Conservation (phyloP, 2,329 filamentous ascomycete species). For the Colletotrichum euphorbiae region DNA sequence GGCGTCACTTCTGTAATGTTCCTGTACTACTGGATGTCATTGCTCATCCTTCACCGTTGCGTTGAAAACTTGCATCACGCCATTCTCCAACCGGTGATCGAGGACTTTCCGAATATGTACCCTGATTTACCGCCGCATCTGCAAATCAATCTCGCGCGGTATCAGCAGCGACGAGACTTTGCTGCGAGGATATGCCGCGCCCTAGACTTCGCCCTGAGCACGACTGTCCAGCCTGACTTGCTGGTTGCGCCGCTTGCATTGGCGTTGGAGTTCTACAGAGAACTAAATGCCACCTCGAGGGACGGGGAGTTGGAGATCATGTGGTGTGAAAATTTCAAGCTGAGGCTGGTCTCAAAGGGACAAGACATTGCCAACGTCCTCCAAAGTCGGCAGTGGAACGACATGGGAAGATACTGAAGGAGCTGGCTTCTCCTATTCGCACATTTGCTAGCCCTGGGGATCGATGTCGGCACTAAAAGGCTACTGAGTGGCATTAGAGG, state of each 20-base stretch:
- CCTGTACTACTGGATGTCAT: constrained; percentile 65
- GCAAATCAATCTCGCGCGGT: constrained; percentile 56
- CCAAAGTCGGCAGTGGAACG: constrained; percentile 53
- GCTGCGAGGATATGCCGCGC: constrained; percentile 63
- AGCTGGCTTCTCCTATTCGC: background rate
- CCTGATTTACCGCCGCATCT: constrained; percentile 53
- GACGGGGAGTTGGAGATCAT: constrained; percentile 59
- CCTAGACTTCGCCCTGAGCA: constrained; percentile 59
- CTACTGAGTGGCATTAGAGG: background rate
- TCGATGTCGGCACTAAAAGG: background rate
- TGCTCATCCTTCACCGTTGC: constrained; percentile 62
- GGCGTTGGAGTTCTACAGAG: constrained; percentile 56
- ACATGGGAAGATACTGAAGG: constrained; percentile 43
- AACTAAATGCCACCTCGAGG: constrained; percentile 52
- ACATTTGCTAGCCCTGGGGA: background rate
- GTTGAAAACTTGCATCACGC: constrained; percentile 58
- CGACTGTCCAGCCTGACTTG: constrained; percentile 60
- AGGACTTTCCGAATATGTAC: constrained; percentile 54
- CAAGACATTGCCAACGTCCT: constrained; percentile 55
- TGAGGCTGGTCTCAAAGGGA: constrained; percentile 53
- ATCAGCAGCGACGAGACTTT: constrained; percentile 57
- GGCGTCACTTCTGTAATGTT: constrained; percentile 58
- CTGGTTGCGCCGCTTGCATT: constrained; percentile 57
- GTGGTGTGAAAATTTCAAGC: constrained; percentile 60
- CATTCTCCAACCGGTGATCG: constrained; percentile 58